Percentiles rank a stretch among this genome's conserved stretches.
Evolutionary conservation across 2,329 filamentous ascomycete species (phyloP).

Genomic region (Hirsutella thompsonii): DNA sequence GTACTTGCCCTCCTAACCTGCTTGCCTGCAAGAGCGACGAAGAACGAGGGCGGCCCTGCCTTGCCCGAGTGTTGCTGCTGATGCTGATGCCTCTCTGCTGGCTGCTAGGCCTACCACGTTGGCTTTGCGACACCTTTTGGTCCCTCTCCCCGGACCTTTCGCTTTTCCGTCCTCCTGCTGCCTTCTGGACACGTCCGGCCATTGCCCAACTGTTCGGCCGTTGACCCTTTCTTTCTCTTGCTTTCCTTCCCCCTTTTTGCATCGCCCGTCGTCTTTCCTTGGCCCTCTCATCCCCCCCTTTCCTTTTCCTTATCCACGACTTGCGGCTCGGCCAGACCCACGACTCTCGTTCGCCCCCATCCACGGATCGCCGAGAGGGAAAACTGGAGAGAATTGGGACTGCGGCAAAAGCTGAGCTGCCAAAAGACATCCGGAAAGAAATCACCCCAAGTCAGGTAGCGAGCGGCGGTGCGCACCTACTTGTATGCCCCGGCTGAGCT

Average conservation of each 20-base stretch:
- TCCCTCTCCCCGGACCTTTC: conserved; percentile 4
- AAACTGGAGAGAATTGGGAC: background rate
- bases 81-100: too few relatives aligned
- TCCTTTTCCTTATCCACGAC: background rate
- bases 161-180: conserved; percentile 4
- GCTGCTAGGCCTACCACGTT: background rate
- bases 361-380: background rate
- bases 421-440: background rate
- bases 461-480: background rate
- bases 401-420: background rate
- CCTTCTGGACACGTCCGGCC: background rate
- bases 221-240: background rate
- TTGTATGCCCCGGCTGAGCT: too few relatives aligned
- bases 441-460: background rate
- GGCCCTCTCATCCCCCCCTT: background rate
- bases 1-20: too few relatives aligned
- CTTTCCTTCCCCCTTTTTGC: background rate
- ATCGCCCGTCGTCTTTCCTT: background rate
- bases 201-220: too few relatives aligned
- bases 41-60: too few relatives aligned
- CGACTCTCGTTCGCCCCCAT: background rate
- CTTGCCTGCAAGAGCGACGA: too few relatives aligned
- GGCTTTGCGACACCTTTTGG: background rate
- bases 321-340: background rate
- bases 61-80: too few relatives aligned